phyloP scores from a whole-genome alignment of 805 yeast genomes.

The Metschnikowia koreensis region DNA sequence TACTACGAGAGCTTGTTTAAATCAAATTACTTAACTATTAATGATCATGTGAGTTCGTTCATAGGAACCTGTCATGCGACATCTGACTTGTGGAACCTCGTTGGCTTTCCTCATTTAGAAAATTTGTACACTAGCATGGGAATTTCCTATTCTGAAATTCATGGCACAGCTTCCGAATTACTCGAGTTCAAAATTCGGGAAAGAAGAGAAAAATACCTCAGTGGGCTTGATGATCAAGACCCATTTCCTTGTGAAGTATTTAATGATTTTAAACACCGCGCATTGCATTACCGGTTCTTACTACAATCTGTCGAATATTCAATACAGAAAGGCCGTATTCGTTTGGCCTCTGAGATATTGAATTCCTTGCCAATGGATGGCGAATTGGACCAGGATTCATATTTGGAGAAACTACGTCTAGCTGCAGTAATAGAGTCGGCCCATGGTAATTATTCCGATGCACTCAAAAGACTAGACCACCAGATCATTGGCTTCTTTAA shows the following conservation, averaged over 20 bases:
- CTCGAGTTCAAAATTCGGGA: slow-evolving; percentile 36
- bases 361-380: slow-evolving; percentile 26
- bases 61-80: slow-evolving; percentile 46
- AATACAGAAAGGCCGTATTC: slow-evolving; percentile 39
- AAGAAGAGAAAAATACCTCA: slow-evolving; percentile 24
- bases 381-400: slow-evolving; percentile 11
- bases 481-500: neutral
- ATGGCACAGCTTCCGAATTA: slow-evolving; percentile 13
- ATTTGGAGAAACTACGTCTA: slow-evolving; percentile 7
- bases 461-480: neutral
- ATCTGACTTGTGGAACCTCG: slow-evolving; percentile 50
- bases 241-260: neutral
- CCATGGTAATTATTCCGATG: slow-evolving; percentile 12
- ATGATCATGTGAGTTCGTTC: slow-evolving; percentile 43
- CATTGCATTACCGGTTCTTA: slow-evolving; percentile 40
- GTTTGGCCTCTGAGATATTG: slow-evolving; percentile 35
- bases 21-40: slow-evolving; percentile 54
- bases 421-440: slow-evolving; percentile 8
- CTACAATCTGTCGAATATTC: slow-evolving; percentile 36
- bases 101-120: slow-evolving; percentile 49
- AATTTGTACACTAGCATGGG: slow-evolving; percentile 49
- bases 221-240: neutral
- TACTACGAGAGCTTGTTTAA: slow-evolving; percentile 57
- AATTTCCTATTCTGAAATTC: slow-evolving; percentile 33
- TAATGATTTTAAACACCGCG: slow-evolving; percentile 39